Evolutionary conservation across 257 asterid genomes (phyloP).

Genomic region (Vinca minor): DNA sequence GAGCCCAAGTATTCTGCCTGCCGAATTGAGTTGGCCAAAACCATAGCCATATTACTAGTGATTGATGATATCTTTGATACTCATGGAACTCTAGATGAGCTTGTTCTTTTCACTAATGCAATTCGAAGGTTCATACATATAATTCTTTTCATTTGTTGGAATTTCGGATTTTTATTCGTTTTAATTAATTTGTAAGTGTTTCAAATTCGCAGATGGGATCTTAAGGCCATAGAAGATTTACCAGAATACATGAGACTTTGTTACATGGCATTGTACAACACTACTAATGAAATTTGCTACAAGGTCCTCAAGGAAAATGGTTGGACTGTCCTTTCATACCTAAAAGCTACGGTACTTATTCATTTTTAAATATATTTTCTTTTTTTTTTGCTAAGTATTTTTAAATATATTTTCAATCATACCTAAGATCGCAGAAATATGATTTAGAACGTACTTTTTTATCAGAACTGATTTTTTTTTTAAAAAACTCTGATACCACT

Average conservation of each 20-base stretch:
- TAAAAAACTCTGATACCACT: no score
- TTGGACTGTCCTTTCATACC: conserved; percentile 42
- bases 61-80: conserved; percentile 62
- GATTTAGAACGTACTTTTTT: no score
- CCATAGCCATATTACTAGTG: conserved; percentile 44
- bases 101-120: conserved; percentile 52
- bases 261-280: conserved; percentile 64
- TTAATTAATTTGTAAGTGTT: neutral
- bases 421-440: no score
- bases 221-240: conserved; percentile 48
- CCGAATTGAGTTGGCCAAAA: conserved; percentile 57
- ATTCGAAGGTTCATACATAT: conserved; percentile 39
- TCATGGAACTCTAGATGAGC: conserved; percentile 50
- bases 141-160: no score
- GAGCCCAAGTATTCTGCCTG: conserved; percentile 51
- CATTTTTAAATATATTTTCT: no score
- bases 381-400: no score
- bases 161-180: neutral
- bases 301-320: conserved; percentile 57
- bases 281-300: conserved; percentile 54
- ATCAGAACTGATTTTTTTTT: no score
- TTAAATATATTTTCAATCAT: no score
- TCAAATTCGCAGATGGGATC: conserved; percentile 48
- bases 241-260: conserved; percentile 66
- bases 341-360: conserved; percentile 37